Base-by-base conservation (phyloP, 371 early-diverging fungal species). In the Mortierella sp. region DNA sequence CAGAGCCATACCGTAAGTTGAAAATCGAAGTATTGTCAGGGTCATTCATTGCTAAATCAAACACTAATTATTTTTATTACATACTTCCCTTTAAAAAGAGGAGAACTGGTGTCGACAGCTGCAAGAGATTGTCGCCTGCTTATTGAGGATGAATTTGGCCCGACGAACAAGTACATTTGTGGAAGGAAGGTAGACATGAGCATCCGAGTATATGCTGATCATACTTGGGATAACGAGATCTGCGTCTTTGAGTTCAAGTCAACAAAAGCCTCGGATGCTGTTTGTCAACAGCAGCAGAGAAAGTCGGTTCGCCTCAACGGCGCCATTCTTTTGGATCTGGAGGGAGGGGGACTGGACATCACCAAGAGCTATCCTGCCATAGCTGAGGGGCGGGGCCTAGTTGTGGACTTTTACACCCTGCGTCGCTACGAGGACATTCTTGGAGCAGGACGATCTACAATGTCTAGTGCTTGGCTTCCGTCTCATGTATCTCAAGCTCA, bases 151-250 rank as follows among this genome's bases (percentile, higher is more conserved):
- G 81, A 69, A 43, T 80, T 80, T 67, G 76, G 81, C 14, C 8
- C 50, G 31, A 80, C 71, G 40, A 73, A 9, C 5, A 57, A 37
- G 69, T 59, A 64, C 46, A 48, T 61, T 37, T 53, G 57, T 24
- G 76, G 76, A 24, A 73, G 76, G 51, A 80, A 80, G 31, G 81
- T 80, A n/a, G 81, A 80, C 51, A n/a, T 80, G n/a, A 73, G 73
- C 28, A 34, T 80, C 0, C 73, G 81, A 5, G 43, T 76, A 6
- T 54, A 76, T 26, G 73, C 53, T 1, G 51, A 80, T 21, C 55
- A 61, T 31, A 57, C 44, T 19, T 76, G 76, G 76, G 46, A 73
- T 0, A 72, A 24, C 10, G 80, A 80, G 37, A 71, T 80, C 16
- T 24, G 40, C 19, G 64, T 77, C 26, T 77, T 59, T 34, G 77